phyloP scores from a whole-genome alignment of 148 eudicot species.

The Rhododendron molle region DNA sequence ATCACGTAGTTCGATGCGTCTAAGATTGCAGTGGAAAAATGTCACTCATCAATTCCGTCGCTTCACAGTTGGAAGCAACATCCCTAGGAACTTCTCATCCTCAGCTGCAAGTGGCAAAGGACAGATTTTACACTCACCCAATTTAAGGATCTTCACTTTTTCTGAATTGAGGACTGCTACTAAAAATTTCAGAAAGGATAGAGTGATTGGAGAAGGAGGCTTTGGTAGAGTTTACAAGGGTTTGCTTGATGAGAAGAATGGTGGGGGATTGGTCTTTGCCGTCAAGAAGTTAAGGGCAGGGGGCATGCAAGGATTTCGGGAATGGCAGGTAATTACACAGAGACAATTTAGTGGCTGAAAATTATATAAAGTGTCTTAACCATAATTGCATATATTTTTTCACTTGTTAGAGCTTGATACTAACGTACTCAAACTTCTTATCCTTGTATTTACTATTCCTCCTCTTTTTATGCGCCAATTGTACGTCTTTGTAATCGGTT shows the following conservation, averaged over 20 bases:
- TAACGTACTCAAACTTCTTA: neutral
- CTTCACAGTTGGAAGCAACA: constrained; percentile 31
- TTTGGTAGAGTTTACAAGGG: constrained; percentile 85
- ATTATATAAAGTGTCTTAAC: neutral
- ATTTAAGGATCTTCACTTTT: constrained; percentile 46
- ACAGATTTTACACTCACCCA: constrained; percentile 40
- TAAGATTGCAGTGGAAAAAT: neutral
- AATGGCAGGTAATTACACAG: constrained; percentile 66
- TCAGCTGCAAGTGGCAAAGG: constrained; percentile 46
- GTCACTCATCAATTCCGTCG: neutral
- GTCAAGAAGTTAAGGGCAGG: constrained; percentile 69
- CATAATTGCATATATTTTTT: neutral
- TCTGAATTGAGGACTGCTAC: constrained; percentile 59
- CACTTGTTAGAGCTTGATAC: neutral
- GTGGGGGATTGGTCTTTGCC: constrained; percentile 46
- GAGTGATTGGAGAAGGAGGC: constrained; percentile 77
- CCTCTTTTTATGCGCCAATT: neutral
- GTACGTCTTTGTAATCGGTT: neutral
- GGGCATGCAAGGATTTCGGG: constrained; percentile 74
- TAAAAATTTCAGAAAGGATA: constrained; percentile 50
- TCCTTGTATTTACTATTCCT: neutral
- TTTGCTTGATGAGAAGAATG: constrained; percentile 52
- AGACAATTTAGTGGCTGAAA: neutral
- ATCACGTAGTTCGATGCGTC: neutral
- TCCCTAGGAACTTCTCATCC: constrained; percentile 49